phyloP scores from a whole-genome alignment of 2,329 filamentous ascomycete species.

The Phoma sp. region DNA sequence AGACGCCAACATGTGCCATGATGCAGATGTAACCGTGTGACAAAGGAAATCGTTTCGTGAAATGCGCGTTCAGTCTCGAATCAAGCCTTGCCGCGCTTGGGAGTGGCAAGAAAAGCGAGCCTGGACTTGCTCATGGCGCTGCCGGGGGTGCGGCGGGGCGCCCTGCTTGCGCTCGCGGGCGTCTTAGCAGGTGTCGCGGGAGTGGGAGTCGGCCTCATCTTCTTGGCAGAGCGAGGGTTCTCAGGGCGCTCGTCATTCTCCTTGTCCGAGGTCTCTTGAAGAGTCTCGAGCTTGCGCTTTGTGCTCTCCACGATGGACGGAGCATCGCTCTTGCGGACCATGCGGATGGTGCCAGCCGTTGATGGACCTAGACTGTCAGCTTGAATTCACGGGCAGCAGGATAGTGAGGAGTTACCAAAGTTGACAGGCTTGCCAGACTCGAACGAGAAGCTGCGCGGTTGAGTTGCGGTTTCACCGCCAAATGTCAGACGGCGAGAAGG shows the following conservation, averaged over 20 bases:
- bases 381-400: neutral
- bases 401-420: constrained; percentile 39
- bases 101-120: constrained; percentile 48
- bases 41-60: constrained; percentile 11
- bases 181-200: constrained; percentile 38
- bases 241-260: constrained; percentile 49
- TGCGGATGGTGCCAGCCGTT: constrained; percentile 48
- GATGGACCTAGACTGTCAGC: constrained; percentile 36
- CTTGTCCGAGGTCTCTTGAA: constrained; percentile 50
- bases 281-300: constrained; percentile 54
- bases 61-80: neutral
- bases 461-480: constrained; percentile 34
- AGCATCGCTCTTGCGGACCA: constrained; percentile 54
- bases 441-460: constrained; percentile 57
- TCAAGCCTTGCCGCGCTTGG: constrained; percentile 44
- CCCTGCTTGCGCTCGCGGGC: constrained; percentile 37
- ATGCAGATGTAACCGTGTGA: constrained; percentile 1
- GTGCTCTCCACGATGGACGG: constrained; percentile 41
- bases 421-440: constrained; percentile 53
- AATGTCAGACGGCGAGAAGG: constrained; percentile 46
- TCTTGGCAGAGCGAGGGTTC: constrained; percentile 45
- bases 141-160: constrained; percentile 38
- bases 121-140: constrained; percentile 46
- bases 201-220: constrained; percentile 31
- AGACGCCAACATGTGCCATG: constrained; percentile 11